Conservation (phyloP, 176 grass and related monocot genomes). For the Eleusine coracana region DNA sequence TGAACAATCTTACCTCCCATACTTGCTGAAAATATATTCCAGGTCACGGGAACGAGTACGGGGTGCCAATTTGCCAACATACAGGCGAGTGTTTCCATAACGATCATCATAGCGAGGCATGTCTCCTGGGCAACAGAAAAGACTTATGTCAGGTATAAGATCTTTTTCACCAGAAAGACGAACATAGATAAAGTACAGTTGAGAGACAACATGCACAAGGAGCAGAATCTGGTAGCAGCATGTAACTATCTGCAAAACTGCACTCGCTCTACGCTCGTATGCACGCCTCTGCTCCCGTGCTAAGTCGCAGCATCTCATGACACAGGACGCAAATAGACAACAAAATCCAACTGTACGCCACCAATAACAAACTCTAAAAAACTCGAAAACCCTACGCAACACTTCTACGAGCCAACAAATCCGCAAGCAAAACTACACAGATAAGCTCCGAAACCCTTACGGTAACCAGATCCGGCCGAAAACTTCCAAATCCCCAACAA, state of each 20-base stretch:
- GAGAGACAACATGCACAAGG: background rate
- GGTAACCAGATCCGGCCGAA: background rate
- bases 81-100: slow-evolving; percentile 71
- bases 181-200: background rate
- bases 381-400: background rate
- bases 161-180: background rate
- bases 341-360: background rate
- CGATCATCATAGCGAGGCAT: slow-evolving; percentile 94
- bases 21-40: slow-evolving; percentile 86
- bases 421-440: background rate
- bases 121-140: slow-evolving; percentile 63
- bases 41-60: slow-evolving; percentile 83
- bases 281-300: background rate
- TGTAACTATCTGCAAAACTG: background rate
- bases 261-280: background rate
- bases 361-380: background rate
- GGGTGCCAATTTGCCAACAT: slow-evolving; percentile 79
- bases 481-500: background rate
- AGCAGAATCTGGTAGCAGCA: background rate
- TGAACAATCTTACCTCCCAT: slow-evolving; percentile 74
- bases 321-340: background rate
- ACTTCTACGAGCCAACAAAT: background rate
- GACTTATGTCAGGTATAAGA: background rate
- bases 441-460: background rate
- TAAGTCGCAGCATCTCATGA: background rate